Conservation (phyloP, 2,329 filamentous ascomycete genomes). For the Remersonia thermophila region DNA sequence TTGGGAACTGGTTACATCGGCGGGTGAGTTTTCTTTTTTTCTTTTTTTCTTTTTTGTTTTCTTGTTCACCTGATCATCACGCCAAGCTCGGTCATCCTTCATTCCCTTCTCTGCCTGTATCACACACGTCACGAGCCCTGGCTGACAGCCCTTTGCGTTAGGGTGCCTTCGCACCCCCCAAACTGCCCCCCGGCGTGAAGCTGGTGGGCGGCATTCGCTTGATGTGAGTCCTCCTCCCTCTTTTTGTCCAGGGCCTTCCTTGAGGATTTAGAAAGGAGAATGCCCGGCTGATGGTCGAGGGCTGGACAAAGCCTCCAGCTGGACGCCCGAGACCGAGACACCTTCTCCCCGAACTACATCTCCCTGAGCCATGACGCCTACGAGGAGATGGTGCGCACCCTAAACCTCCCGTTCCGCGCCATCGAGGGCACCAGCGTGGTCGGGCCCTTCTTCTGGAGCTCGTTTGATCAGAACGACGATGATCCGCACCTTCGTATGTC, state of each 20-base stretch:
- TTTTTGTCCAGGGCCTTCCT: too few species aligned
- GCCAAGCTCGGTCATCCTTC: too few species aligned
- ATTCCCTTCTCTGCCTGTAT: too few species aligned
- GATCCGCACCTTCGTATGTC: slow-evolving; percentile 44
- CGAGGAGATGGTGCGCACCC: slow-evolving; percentile 40
- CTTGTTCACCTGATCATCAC: too few species aligned
- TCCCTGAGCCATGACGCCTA: slow-evolving; percentile 40
- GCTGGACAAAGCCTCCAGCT: slow-evolving; percentile 36
- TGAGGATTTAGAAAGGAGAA: too few species aligned
- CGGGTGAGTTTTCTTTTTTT: slow-evolving; percentile 28
- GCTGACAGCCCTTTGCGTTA: slow-evolving; percentile 18
- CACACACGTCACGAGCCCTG: too few species aligned
- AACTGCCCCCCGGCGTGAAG: slow-evolving; percentile 29
- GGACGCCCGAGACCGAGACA: slow-evolving; percentile 43
- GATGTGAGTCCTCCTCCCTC: slow-evolving; percentile 37
- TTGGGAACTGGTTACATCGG: slow-evolving; percentile 42
- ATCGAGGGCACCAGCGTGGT: slow-evolving; percentile 48
- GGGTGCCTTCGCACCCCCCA: slow-evolving; percentile 41
- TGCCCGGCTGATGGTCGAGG: slow-evolving; percentile 10
- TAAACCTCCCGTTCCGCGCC: slow-evolving; percentile 42
- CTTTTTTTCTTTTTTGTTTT: neutral
- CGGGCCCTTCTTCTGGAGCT: slow-evolving; percentile 51
- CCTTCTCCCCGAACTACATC: slow-evolving; percentile 43
- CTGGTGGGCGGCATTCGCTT: slow-evolving; percentile 41
- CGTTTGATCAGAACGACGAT: slow-evolving; percentile 42